phyloP scores from a whole-genome alignment of 1,139 yeast species.

The Saccharomycopsis phalli region DNA sequence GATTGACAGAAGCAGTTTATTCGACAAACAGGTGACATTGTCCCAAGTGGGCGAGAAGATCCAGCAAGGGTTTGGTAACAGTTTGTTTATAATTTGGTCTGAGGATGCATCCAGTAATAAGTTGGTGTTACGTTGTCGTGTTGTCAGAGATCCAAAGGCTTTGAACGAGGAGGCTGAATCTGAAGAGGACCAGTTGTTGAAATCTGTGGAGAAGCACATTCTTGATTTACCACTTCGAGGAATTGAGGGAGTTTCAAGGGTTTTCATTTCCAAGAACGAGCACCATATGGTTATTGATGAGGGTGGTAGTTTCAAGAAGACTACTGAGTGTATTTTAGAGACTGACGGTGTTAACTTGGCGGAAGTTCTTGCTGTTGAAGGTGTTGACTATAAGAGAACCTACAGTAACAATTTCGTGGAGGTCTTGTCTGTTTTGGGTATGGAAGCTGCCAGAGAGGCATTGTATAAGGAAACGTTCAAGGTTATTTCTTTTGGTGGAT shows the following conservation, averaged over 20 bases:
- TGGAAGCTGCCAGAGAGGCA: slow-evolving; percentile 96
- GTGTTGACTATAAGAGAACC: slow-evolving; percentile 84
- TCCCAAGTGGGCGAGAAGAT: slow-evolving; percentile 97
- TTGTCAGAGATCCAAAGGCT: slow-evolving; percentile 91
- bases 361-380: slow-evolving; percentile 91
- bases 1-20: slow-evolving; percentile 97
- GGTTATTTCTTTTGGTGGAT: slow-evolving; percentile 98
- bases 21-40: slow-evolving; percentile 96
- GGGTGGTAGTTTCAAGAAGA: slow-evolving; percentile 79
- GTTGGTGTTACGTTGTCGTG: slow-evolving; percentile 95
- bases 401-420: slow-evolving; percentile 96
- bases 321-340: slow-evolving; percentile 96
- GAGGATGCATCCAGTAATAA: slow-evolving; percentile 94
- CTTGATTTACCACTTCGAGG: slow-evolving; percentile 93
- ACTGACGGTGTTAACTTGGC: slow-evolving; percentile 97
- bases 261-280: slow-evolving; percentile 57
- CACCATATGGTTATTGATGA: slow-evolving; percentile 71
- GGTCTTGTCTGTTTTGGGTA: slow-evolving; percentile 89
- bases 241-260: slow-evolving; percentile 88
- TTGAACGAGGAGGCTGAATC: slow-evolving; percentile 91
- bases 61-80: slow-evolving; percentile 87
- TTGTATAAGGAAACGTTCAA: slow-evolving; percentile 88
- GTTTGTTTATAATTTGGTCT: slow-evolving; percentile 95
- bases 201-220: slow-evolving; percentile 94
- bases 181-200: slow-evolving; percentile 94